Evolutionary conservation across 805 yeast species (phyloP).

Genomic region (Kodamaea nitidulidarum): DNA sequence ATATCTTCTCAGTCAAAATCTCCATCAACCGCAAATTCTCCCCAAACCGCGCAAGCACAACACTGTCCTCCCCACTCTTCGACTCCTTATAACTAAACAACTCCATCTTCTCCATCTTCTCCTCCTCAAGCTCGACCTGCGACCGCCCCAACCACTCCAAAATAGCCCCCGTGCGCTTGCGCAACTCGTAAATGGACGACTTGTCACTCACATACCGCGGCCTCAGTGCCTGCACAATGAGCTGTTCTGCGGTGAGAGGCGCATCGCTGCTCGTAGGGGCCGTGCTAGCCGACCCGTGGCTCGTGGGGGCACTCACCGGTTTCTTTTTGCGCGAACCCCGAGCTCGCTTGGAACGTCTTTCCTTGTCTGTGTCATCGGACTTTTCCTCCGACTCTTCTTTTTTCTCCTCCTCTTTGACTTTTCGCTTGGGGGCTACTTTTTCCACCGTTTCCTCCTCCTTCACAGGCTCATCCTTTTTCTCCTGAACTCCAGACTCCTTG

Average conservation of each 20-base stretch:
- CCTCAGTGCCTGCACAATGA: conserved; percentile 66
- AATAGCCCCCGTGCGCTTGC: conserved; percentile 83
- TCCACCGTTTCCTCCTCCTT: conserved; percentile 11
- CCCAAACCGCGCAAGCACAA: conserved; percentile 41
- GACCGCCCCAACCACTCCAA: conserved; percentile 87
- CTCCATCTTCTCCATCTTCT: conserved; percentile 54
- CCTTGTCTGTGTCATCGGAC: conserved; percentile 8
- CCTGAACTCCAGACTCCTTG: conserved; percentile 38
- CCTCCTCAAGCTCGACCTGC: conserved; percentile 76
- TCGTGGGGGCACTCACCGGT: conserved; percentile 4
- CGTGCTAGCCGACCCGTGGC: conserved; percentile 2
- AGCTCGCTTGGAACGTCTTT: conserved; percentile 8
- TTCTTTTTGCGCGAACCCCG: conserved; percentile 8
- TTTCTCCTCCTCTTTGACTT: conserved; percentile 9
- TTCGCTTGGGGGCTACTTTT: background rate
- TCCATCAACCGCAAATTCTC: conserved; percentile 68
- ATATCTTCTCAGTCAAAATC: conserved; percentile 61
- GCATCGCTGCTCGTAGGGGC: conserved; percentile 9
- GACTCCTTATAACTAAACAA: conserved; percentile 44
- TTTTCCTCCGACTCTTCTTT: conserved; percentile 10
- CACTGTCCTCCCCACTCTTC: conserved; percentile 23
- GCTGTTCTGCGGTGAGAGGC: conserved; percentile 35
- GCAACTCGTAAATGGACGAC: conserved; percentile 75
- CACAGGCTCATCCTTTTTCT: conserved; percentile 20
- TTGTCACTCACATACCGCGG: conserved; percentile 81